Evolutionary conservation across 106 monocot genomes (phyloP).

Genomic region (Iris macrosiphon): DNA sequence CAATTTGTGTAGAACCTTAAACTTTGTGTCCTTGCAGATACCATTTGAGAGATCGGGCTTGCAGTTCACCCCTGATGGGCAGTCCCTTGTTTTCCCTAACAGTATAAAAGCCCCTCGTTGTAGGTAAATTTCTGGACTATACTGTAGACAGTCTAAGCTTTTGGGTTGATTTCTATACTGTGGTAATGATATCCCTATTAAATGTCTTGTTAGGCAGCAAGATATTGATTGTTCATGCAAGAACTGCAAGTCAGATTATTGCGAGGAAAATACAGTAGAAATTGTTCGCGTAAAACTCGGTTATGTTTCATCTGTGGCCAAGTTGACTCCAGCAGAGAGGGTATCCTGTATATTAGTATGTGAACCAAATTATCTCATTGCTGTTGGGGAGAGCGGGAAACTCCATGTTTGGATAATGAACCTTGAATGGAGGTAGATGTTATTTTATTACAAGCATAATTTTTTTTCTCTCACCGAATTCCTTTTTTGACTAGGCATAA

Average conservation of each 20-base stretch:
- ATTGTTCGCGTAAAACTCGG: conserved; percentile 69
- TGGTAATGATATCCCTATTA: not conserved
- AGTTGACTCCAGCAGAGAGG: conserved; percentile 31
- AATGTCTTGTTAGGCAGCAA: conserved; percentile 58
- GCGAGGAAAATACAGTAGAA: conserved; percentile 46
- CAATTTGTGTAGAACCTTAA: not conserved
- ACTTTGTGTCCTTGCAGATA: conserved; percentile 26
- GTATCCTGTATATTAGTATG: conserved; percentile 58
- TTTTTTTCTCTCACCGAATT: too few relatives aligned
- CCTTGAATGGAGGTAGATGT: conserved; percentile 65
- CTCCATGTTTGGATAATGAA: conserved; percentile 84
- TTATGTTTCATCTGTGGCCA: conserved; percentile 58
- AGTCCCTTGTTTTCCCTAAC: conserved; percentile 50
- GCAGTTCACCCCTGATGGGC: conserved; percentile 54
- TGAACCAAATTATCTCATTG: conserved; percentile 64
- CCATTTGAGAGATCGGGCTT: conserved; percentile 51
- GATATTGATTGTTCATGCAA: conserved; percentile 57
- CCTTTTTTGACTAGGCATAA: too few relatives aligned
- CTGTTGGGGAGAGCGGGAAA: conserved; percentile 46
- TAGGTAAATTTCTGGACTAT: conserved; percentile 44
- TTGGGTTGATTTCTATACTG: not conserved
- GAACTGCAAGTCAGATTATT: conserved; percentile 31
- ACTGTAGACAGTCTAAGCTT: not conserved
- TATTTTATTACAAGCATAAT: not conserved
- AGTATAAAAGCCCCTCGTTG: conserved; percentile 74